Evolutionary conservation across 2,329 filamentous ascomycete genomes (phyloP).

Genomic region (Penicillium decumbens): DNA sequence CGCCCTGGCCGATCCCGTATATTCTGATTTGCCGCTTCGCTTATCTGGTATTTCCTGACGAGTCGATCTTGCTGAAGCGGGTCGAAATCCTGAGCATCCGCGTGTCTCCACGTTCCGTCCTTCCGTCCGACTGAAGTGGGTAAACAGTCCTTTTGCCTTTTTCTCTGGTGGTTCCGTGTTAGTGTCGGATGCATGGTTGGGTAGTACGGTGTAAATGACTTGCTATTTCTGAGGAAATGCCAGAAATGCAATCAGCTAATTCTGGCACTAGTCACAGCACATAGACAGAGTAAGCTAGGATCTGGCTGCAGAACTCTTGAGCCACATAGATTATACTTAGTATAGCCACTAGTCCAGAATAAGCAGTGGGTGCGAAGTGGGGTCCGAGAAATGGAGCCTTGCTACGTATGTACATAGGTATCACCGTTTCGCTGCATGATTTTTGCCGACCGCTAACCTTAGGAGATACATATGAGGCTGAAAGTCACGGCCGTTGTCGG

Average conservation of each 20-base stretch:
- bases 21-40: neutral
- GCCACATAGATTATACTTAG: neutral
- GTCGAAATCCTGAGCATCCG: neutral
- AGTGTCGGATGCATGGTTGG: neutral
- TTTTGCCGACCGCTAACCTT: neutral
- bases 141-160: neutral
- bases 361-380: neutral
- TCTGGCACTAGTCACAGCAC: neutral
- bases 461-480: neutral
- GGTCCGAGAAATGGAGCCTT: neutral
- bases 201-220: no score
- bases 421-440: neutral
- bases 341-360: neutral
- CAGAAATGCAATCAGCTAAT: neutral
- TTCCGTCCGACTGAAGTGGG: neutral
- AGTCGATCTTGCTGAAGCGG: neutral
- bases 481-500: neutral
- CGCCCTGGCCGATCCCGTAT: no score
- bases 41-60: neutral
- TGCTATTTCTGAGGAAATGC: neutral
- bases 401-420: neutral
- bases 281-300: neutral
- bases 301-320: neutral
- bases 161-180: no score
- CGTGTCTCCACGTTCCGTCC: neutral